Conservation (phyloP, 306 rosid genomes). For the Acacia acuminata region DNA sequence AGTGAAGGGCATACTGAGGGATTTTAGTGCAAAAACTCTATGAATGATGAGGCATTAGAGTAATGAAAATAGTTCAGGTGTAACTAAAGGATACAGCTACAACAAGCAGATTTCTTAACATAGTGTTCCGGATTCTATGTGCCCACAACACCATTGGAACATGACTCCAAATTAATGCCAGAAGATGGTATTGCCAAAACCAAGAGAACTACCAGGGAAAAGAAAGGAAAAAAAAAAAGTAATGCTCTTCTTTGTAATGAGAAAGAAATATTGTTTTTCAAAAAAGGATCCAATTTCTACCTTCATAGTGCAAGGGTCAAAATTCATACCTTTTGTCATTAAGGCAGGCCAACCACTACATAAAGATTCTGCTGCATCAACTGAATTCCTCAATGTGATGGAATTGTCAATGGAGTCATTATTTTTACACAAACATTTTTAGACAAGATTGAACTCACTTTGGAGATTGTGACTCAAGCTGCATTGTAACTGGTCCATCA, state of each 20-base stretch:
- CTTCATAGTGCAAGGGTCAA: background rate
- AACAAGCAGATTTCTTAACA: background rate
- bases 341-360: constrained; percentile 18
- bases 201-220: background rate
- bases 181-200: background rate
- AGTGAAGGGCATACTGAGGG: too few species aligned
- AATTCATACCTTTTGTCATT: constrained; percentile 26
- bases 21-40: background rate
- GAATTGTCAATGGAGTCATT: constrained; percentile 19
- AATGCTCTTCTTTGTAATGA: background rate
- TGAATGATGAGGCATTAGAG: background rate
- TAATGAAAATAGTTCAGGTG: background rate
- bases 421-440: background rate
- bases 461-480: constrained; percentile 75
- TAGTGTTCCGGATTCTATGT: background rate
- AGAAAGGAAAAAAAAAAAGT: background rate
- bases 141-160: background rate
- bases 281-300: background rate
- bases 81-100: background rate
- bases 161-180: background rate
- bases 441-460: constrained; percentile 53
- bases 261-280: background rate
- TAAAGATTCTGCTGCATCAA: constrained; percentile 42
- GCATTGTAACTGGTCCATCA: constrained; percentile 98
- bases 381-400: constrained; percentile 38